Evolutionary conservation across 192 early-diverging fungal species (phyloP).

Genomic region (Coemansia sp.): DNA sequence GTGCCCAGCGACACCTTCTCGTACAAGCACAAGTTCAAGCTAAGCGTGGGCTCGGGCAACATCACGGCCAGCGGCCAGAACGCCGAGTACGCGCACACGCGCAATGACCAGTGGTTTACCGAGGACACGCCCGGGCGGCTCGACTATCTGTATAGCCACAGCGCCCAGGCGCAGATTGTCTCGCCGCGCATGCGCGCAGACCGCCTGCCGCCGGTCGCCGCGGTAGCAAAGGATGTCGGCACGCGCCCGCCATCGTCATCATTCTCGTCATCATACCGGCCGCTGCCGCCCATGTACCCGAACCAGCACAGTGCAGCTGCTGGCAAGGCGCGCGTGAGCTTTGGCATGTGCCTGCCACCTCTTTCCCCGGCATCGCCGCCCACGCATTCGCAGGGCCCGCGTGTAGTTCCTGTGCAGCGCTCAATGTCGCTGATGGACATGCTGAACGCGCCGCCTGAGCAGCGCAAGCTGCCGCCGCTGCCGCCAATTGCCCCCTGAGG

Average conservation of each 20-base stretch:
- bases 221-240: not conserved
- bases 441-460: constrained; percentile 49
- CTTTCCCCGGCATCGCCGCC: not conserved
- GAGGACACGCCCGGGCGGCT: constrained; percentile 26
- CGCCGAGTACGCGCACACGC: constrained; percentile 32
- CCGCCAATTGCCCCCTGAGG: constrained; percentile 16
- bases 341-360: not conserved
- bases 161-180: not conserved
- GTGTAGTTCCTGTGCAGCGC: constrained; percentile 16
- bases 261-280: not conserved
- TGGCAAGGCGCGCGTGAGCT: constrained; percentile 2
- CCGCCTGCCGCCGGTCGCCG: constrained; percentile 1
- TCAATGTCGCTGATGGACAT: constrained; percentile 51
- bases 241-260: constrained; percentile 5
- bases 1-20: not conserved
- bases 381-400: not conserved
- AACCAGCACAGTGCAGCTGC: not conserved
- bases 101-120: constrained; percentile 47
- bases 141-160: constrained; percentile 34
- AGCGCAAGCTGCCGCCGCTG: constrained; percentile 49
- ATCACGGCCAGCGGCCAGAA: constrained; percentile 1
- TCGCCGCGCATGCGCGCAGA: constrained; percentile 11
- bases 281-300: not conserved
- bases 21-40: constrained; percentile 5
- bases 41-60: too few species aligned